phyloP scores from a whole-genome alignment of 1,284 basidiomycete genomes.

The Ceratobasidium sp. region DNA sequence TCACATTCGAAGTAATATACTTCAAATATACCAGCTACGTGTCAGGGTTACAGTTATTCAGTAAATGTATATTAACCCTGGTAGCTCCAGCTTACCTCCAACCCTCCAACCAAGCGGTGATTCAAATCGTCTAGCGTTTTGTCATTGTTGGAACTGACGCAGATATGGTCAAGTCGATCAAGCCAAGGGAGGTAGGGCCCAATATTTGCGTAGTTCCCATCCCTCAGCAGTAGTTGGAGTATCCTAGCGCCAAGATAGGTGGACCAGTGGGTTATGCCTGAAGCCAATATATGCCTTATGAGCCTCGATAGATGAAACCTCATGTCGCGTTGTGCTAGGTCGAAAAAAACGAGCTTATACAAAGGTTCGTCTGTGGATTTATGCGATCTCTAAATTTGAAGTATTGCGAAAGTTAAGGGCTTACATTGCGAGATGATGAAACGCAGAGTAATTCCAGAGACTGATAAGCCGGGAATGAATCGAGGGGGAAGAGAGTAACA shows the following conservation, averaged over 20 bases:
- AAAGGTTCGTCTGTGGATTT: not conserved
- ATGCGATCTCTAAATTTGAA: not conserved
- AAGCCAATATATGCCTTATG: not conserved
- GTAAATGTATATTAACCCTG: not conserved
- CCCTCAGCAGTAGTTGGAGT: not conserved
- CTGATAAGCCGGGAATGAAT: not conserved
- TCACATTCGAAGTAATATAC: not conserved
- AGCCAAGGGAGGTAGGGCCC: not conserved
- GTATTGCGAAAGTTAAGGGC: not conserved
- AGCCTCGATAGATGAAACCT: not conserved
- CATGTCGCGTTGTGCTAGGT: not conserved
- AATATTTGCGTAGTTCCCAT: not conserved
- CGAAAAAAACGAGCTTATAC: not conserved
- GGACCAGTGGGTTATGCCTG: conserved; percentile 3
- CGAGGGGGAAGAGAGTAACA: not conserved
- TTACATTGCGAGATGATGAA: conserved; percentile 19
- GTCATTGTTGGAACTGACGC: not conserved
- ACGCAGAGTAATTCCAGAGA: not conserved
- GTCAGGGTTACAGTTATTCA: not conserved
- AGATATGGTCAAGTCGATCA: not conserved
- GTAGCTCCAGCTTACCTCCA: not conserved
- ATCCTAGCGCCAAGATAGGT: conserved; percentile 8
- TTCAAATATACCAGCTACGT: conserved; percentile 1
- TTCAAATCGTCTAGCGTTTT: not conserved
- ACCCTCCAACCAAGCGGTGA: not conserved